Conservation (phyloP, 441 rosid species). For the Eutrema salsugineum region DNA sequence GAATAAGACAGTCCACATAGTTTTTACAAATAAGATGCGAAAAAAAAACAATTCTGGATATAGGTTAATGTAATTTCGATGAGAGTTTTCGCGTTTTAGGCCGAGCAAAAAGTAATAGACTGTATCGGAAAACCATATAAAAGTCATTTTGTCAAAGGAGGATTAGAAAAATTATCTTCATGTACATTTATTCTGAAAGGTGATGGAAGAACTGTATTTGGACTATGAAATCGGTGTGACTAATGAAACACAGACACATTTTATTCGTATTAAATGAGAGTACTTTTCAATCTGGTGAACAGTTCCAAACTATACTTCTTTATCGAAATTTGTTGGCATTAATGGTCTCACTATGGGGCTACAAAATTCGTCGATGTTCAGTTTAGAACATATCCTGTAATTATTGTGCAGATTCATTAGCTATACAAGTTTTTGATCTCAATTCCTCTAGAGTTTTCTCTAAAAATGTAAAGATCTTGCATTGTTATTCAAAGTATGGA, state of each 20-base stretch:
- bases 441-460: neutral
- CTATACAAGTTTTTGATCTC: neutral
- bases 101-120: neutral
- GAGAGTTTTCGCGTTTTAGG: neutral
- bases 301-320: slow-evolving; percentile 1
- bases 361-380: neutral
- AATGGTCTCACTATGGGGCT: neutral
- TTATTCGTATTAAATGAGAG: slow-evolving; percentile 2
- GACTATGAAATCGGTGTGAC: neutral
- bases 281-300: neutral
- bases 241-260: neutral
- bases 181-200: slow-evolving; percentile 1
- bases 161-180: neutral
- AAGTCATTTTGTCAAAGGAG: neutral
- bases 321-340: slow-evolving; percentile 15
- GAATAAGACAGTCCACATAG: neutral
- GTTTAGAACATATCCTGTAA: neutral
- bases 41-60: neutral
- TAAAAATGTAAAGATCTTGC: neutral
- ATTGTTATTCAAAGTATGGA: neutral
- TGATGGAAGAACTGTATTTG: neutral
- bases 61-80: neutral
- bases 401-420: neutral
- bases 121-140: neutral
- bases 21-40: neutral